Evolutionary conservation across 1,284 basidiomycete species (phyloP).

Genomic region (Malassezia obtusa): DNA sequence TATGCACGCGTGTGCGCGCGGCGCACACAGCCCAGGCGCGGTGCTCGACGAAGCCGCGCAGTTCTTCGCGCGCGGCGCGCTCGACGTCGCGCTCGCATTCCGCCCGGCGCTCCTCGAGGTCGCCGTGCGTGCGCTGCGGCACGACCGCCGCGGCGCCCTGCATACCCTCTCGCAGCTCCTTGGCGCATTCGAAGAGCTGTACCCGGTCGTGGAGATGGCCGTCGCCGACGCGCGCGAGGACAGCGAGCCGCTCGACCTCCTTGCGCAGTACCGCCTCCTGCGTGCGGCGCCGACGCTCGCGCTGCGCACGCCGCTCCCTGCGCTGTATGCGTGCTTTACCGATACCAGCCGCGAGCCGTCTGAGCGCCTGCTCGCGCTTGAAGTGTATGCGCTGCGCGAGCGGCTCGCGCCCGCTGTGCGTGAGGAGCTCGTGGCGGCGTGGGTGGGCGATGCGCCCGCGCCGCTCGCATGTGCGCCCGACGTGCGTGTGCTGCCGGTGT

Average conservation of each 20-base stretch:
- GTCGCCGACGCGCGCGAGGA: constrained; percentile 17
- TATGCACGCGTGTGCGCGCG: neutral
- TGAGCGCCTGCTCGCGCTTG: constrained; percentile 25
- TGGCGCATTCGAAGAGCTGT: constrained; percentile 27
- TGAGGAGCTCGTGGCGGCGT: constrained; percentile 22
- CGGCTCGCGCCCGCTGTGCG: constrained; percentile 20
- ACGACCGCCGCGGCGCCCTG: constrained; percentile 13
- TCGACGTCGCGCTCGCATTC: constrained; percentile 32
- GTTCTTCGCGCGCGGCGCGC: constrained; percentile 35
- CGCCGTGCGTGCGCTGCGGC: constrained; percentile 13
- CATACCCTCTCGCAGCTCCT: constrained; percentile 32
- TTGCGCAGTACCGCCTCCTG: constrained; percentile 18
- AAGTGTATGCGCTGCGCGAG: constrained; percentile 23
- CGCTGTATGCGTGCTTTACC: constrained; percentile 19
- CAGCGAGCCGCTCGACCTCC: constrained; percentile 18
- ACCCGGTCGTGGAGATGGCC: neutral
- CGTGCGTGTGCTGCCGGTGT: constrained; percentile 9
- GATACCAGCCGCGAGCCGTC: constrained; percentile 1
- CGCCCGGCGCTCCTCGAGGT: constrained; percentile 43
- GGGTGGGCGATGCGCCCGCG: constrained; percentile 10
- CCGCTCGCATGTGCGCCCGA: neutral
- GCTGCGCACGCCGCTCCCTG: constrained; percentile 4
- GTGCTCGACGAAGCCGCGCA: constrained; percentile 9
- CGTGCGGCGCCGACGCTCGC: constrained; percentile 13
- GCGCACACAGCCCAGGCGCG: neutral